A percentile compares a stretch with the other conserved stretches of the same genome.
Conservation (phyloP, 768 basidiomycete genomes). For the Cyclocybe aegerita region DNA sequence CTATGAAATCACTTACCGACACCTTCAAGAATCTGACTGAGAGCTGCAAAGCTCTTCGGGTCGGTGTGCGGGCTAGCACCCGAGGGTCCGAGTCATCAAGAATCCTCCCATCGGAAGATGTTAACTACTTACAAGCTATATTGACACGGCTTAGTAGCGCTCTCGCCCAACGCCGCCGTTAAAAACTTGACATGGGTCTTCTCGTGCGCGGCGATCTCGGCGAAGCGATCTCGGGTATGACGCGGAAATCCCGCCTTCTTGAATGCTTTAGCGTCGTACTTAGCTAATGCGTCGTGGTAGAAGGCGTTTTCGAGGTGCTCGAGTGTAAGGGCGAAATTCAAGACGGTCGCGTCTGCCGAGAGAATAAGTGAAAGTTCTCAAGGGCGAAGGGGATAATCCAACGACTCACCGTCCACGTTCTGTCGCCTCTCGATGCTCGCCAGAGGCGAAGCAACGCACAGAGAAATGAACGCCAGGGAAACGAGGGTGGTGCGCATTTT, state of each 20-base stretch:
- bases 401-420: slow-evolving; percentile 9
- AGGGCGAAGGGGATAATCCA: background rate
- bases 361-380: background rate
- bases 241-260: slow-evolving; percentile 42
- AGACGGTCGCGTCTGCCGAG: slow-evolving; percentile 18
- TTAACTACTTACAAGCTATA: slow-evolving; percentile 51
- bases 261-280: slow-evolving; percentile 47
- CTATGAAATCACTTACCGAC: slow-evolving; percentile 32
- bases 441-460: background rate
- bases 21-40: slow-evolving; percentile 55
- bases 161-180: slow-evolving; percentile 37
- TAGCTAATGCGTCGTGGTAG: slow-evolving; percentile 38
- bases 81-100: background rate
- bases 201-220: slow-evolving; percentile 53
- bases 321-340: slow-evolving; percentile 49
- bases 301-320: slow-evolving; percentile 50
- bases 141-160: slow-evolving; percentile 53
- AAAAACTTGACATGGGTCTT: slow-evolving; percentile 46
- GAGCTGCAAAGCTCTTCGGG: slow-evolving; percentile 46
- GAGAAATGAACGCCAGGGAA: slow-evolving; percentile 4
- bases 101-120: background rate
- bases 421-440: slow-evolving; percentile 2
- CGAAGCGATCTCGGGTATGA: slow-evolving; percentile 46
- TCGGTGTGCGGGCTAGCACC: slow-evolving; percentile 46
- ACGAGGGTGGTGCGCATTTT: slow-evolving; percentile 11